These are phyloP conservation scores for Ilex asprella DNA, from an alignment of 257 asterid species.

Conservation along the genomic window DNA sequence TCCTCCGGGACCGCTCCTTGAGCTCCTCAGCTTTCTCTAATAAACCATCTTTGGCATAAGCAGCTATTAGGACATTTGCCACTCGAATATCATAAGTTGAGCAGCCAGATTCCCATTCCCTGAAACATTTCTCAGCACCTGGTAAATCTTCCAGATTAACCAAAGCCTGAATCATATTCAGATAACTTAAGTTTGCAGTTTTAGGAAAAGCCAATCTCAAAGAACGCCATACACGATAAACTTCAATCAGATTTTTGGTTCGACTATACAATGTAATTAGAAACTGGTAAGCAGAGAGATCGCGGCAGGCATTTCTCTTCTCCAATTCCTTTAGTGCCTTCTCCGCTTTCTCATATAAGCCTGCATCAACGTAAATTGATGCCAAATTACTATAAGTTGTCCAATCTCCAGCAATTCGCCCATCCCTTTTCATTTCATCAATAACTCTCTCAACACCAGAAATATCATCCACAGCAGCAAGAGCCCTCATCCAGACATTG, in stretches of 20 bases:
- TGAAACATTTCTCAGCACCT: constrained; percentile 90
- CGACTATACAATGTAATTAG: constrained; percentile 79
- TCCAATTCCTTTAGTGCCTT: constrained; percentile 83
- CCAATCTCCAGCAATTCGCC: constrained; percentile 83
- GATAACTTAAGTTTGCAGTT: constrained; percentile 76
- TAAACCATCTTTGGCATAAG: constrained; percentile 54
- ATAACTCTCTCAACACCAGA: constrained; percentile 80
- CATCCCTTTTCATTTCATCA: constrained; percentile 95
- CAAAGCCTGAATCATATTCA: constrained; percentile 81
- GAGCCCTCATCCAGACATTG: constrained; percentile 95
- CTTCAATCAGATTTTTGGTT: constrained; percentile 73
- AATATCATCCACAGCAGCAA: constrained; percentile 66
- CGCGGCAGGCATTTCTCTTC: constrained; percentile 47
- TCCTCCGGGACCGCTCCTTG: constrained; percentile 46
- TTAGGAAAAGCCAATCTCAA: constrained; percentile 74
- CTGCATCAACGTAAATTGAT: constrained; percentile 77
- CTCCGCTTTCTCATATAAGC: constrained; percentile 64
- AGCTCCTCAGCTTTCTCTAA: constrained; percentile 62
- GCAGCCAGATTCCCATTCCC: constrained; percentile 61
- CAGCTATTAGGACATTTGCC: constrained; percentile 67
- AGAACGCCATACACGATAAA: constrained; percentile 89
- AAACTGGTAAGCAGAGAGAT: constrained; percentile 66
- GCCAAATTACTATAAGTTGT: constrained; percentile 92
- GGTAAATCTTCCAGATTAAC: constrained; percentile 78
- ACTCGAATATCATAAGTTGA: constrained; percentile 67